phyloP scores from a whole-genome alignment of 257 asterid genomes.

The Capsicum rhomboideum region DNA sequence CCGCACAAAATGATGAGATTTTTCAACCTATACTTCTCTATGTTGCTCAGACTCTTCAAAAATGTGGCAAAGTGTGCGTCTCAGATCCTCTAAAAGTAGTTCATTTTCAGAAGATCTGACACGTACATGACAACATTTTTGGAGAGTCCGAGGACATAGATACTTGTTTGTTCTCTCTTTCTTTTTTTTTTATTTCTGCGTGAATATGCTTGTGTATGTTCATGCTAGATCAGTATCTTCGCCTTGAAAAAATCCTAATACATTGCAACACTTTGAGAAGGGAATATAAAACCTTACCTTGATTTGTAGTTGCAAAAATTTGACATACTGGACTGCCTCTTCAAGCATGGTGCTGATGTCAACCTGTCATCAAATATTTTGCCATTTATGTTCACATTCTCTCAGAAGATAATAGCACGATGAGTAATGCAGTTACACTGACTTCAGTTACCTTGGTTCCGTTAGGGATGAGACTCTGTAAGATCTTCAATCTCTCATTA shows the following conservation, averaged over 20 bases:
- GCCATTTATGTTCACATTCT: neutral
- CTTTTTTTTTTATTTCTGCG: neutral
- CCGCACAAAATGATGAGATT: neutral
- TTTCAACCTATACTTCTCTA: neutral
- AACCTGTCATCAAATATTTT: slow-evolving; percentile 24
- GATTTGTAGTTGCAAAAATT: slow-evolving; percentile 79
- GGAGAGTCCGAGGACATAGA: neutral
- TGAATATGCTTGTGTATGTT: neutral
- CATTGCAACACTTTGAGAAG: slow-evolving; percentile 24
- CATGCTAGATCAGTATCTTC: neutral
- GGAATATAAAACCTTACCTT: slow-evolving; percentile 32
- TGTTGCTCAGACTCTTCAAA: neutral
- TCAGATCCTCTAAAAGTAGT: neutral
- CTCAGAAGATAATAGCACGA: neutral
- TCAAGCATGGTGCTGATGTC: slow-evolving; percentile 97
- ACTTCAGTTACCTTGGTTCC: slow-evolving; percentile 59
- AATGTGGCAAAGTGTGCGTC: neutral
- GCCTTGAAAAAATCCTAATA: neutral
- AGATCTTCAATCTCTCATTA: slow-evolving; percentile 69
- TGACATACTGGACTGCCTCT: slow-evolving; percentile 86
- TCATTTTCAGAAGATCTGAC: too few relatives aligned
- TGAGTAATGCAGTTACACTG: neutral
- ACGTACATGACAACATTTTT: neutral
- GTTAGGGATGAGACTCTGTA: slow-evolving; percentile 83
- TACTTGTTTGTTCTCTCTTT: neutral